Base-by-base conservation (phyloP, 2,329 filamentous ascomycete species). In the Paecilomyces dactylethromorphus region DNA sequence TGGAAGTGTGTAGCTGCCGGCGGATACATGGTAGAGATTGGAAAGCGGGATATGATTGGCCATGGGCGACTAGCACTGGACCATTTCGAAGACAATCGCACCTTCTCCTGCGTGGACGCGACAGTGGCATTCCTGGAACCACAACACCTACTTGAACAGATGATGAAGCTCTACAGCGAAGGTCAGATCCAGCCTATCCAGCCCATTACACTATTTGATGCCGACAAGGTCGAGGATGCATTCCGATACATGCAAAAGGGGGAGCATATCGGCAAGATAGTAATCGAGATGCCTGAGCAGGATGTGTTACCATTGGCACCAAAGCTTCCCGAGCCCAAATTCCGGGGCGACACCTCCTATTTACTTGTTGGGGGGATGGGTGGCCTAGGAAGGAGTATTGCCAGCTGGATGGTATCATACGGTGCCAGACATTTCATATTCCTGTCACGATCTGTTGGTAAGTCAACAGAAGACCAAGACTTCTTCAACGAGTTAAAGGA, bases 201-300 rank as follows among this genome's bases (percentile, higher is more conserved):
- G 26, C 26, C 67, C 71, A 3, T 67, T 74, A 29, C 26, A 60
- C 69, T 12, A 11, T 71, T 39, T 51, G 63, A 18, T 69, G 72
- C 53, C 54, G 7, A 11, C 57, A 2, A 73, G 1, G 64, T 78
- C 0, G 62, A 69, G 11, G 69, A 76, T 11, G 78, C 78, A 0
- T 79, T 82, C 61, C 66, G 76, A 0, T 68, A 66, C 35, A 74
- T 82, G 73, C 76, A 80, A 56, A 67, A 66, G 1, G 78, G 76
- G 0, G 65, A 69, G 1, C 78, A 81, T 60, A 75, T 79, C 15
- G 79, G 78, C 0, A 81, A 81, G 57, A 74, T 81, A 13, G 70
- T 81, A 13, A 54, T 78, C 13, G 63, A 61, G 11, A 63, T 71
- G 26, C 26, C 26, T 29, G 59, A 62, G n/a, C 57, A 63, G 7